Base-by-base conservation (phyloP, 108 stramenopile genomes). In the Nitzschia sp. region DNA sequence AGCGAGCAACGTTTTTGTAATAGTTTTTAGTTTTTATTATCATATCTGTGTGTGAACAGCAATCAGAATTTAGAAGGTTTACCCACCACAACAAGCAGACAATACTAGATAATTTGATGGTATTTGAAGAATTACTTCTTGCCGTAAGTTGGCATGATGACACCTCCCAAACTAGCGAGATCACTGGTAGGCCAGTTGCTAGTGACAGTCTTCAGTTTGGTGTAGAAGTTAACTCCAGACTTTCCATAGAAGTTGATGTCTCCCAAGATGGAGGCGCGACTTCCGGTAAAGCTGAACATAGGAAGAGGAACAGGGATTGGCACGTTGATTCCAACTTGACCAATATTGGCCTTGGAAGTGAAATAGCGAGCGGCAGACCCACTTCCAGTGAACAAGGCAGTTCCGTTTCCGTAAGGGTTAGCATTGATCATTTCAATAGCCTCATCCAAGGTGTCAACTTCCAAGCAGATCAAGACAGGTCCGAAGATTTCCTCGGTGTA, bases 401-500 rank as follows among this genome's bases (percentile, higher is more conserved):
- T 80, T 44, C 93, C 97, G 76, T 97, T 97, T 25, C 97, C 97
- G 68, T 94, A 97, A 0, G 80, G 86, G 80, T 95, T 96, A 15
- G 51, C 44, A 64, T 97, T 97, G 65, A 87, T 85, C 50, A 97
- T 52, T 41, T 41, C 55, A 41, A 98, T 91, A 25, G 98, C 96
- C 41, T 97, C 96, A 11, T 96, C 94, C 43, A 97, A 70, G 15
- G 90, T 86, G 24, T 91, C 87, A 17, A 77, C 93, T 17, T 72
- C 51, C 25, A 93, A 37, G 67, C 85, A 73, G 48, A 73, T 78
- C 46, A 98, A 71, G 10, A 98, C 98, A 22, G 98, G 98, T 17
- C 91, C 98, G 81, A 98, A 98, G 43, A 98, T 92, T 82, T 98
- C 98, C 67, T 93, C 87, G 6, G 77, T 82, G 78, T 97, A 97